Evolutionary conservation across 164 flowering plant genomes (phyloP).

Genomic region (Stephania yunnanensis): DNA sequence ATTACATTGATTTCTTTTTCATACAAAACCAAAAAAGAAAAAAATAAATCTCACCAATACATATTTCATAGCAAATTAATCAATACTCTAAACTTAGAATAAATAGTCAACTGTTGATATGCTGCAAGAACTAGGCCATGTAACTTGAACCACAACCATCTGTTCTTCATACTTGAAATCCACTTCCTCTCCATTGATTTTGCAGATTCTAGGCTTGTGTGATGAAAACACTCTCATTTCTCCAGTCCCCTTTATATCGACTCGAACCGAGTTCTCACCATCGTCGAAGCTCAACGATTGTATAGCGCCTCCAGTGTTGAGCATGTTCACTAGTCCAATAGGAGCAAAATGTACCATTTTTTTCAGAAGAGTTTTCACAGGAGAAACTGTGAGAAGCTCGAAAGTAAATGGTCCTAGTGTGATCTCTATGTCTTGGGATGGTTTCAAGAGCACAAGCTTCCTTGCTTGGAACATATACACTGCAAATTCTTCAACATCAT

Average conservation of each 20-base stretch:
- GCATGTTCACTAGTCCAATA: constrained; percentile 82
- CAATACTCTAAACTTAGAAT: constrained; percentile 23
- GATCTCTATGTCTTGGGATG: constrained; percentile 34
- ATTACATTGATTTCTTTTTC: too few species aligned
- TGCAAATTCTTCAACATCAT: constrained; percentile 47
- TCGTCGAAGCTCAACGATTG: constrained; percentile 33
- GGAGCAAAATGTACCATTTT: constrained; percentile 60
- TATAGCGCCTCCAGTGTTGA: constrained; percentile 75
- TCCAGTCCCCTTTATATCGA: constrained; percentile 65
- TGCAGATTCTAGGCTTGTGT: constrained; percentile 40
- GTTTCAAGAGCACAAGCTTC: constrained; percentile 41
- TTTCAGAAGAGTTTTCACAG: constrained; percentile 30
- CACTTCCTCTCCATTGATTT: constrained; percentile 37
- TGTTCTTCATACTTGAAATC: constrained; percentile 35
- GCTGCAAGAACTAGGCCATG: constrained; percentile 41
- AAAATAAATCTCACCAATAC: too few species aligned
- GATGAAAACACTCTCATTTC: constrained; percentile 65
- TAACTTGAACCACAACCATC: constrained; percentile 50
- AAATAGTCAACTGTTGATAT: constrained; percentile 36
- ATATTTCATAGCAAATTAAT: too few species aligned
- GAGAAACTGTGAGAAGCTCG: constrained; percentile 76
- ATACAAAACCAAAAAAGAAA: too few species aligned
- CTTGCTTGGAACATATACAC: constrained; percentile 44
- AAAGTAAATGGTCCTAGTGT: constrained; percentile 60
- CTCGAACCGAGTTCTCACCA: constrained; percentile 20